Evolutionary conservation across 2,329 filamentous ascomycete species (phyloP), one percentile per base, ranked within the genome.

Genomic region (Leptosphaerulina australis): DNA sequence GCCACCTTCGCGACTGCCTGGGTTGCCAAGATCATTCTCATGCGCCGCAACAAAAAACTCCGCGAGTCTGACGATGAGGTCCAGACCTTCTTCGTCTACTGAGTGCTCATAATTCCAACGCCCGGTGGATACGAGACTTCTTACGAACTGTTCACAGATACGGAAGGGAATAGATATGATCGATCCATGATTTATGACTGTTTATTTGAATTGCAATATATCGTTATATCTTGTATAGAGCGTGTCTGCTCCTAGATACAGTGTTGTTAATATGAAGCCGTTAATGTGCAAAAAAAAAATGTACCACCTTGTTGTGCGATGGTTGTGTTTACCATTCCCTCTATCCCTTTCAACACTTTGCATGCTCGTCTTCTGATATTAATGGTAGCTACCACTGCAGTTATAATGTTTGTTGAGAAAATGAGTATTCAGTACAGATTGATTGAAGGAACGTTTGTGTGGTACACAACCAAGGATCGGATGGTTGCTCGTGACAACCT

Each of bases 11-110:
- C 53, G 15, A 50, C 63, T 4, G 68, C 68, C 4, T 71, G 67
- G 67, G 22, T 67, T 2, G 67, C 66, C 6, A 70, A 67, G 58
- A 58, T 69, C 26, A 25, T 66, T 9, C 63, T 70, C 28, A 53
- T 59, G 34, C 56, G 59, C 53, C 67, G 60, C 59, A 71, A 71
- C 56, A 71, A 64, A 67, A 55, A 57, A 59, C 55, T 71, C 5
- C 52, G 60, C 14, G 63, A 67, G 48, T 45, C 44, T 0, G 63
- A 63, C 17, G 47, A 60, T 20, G 67, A 69, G 45, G 53, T 53
- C 3, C 54, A 57, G 26, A 61, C 58, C 15, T 70, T 71, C 47
- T 70, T 63, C 39, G 68, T 69, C 37, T 70, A 70, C 56, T 71
- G 60, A 45, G 36, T 24, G 20, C 18, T 24, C 35, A 18, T 6